Base-by-base conservation (phyloP, 176 grass and related monocot genomes). In the Bromus sterilis region DNA sequence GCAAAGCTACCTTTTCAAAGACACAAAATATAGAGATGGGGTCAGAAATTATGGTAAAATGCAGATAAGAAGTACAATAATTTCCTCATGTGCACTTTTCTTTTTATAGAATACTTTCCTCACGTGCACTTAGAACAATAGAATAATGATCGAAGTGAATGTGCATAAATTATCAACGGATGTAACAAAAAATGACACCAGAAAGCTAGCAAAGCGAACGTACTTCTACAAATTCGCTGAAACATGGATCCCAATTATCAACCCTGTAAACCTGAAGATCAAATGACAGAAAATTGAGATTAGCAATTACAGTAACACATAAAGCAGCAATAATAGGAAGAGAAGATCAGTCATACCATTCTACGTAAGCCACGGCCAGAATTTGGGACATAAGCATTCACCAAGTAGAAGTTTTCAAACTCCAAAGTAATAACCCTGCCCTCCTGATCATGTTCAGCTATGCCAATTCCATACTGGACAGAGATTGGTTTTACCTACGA, bases 341-440 rank as follows among this genome's bases (percentile, higher is more conserved):
- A 3, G 41, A 70, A 67, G 4, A 83, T 21, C 29, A 57, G 2
- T 44, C 23, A 46, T 91, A 91, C 91, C 91, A 86, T 56, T 82
- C 92, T 94, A 35, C 43, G 84, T 62, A 98, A 53, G 14, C 84
- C 82, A 39, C 93, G 86, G 26, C 92, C 88, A 83, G 92, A 94
- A 93, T 98, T 98, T 79, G 95, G 95, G 29, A 98, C 88, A 80
- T 98, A 94, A 51, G 79, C 89, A 86, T 83, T 89, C 23, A 98
- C 66, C 83, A 97, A 91, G 89, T 94, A 98, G 46, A 98, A 94
- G 15, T 37, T 51, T 64, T 97, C 92, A 83, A 97, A 97, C 80
- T 97, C 92, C 83, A 94, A 73, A 66, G 94, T 92, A 12, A 97
- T 85, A 81, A 97, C 39, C 62, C 92, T 89, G 23, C 92, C 92